phyloP scores from a whole-genome alignment of 139 green algal genomes.

The Tetraselmis chui region DNA sequence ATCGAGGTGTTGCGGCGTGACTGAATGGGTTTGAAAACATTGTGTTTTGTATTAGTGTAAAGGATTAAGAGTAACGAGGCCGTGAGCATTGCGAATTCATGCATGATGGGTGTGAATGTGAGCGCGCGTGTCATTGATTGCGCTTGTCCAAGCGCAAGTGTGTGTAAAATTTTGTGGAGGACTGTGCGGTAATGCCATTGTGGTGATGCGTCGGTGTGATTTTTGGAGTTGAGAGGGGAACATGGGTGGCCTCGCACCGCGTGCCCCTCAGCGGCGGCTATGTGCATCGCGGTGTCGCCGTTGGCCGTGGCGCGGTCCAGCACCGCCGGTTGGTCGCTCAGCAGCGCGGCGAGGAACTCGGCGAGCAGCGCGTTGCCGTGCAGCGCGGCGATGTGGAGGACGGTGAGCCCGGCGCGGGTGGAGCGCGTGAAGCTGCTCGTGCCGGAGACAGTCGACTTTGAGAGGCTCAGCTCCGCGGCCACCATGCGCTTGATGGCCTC shows the following conservation, averaged over 20 bases:
- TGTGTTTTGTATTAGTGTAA: too few relatives aligned
- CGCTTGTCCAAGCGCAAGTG: too few relatives aligned
- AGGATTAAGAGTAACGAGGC: too few relatives aligned
- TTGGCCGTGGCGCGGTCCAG: background rate
- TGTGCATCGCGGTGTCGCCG: background rate
- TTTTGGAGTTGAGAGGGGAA: background rate
- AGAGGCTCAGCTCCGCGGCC: background rate
- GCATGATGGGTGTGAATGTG: too few relatives aligned
- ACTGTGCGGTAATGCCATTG: background rate
- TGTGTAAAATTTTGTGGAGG: too few relatives aligned
- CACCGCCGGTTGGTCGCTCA: background rate
- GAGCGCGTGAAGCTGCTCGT: background rate
- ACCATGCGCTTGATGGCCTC: background rate
- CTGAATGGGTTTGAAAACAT: too few relatives aligned
- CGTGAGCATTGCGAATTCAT: too few relatives aligned
- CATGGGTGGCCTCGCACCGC: background rate
- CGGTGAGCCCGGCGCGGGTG: background rate
- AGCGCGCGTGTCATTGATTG: too few relatives aligned
- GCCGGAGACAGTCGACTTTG: background rate
- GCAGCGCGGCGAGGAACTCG: background rate
- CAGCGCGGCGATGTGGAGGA: background rate
- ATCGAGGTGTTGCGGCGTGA: too few relatives aligned
- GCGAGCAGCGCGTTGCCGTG: background rate
- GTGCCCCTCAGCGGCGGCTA: background rate
- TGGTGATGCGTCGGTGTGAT: background rate